These are phyloP conservation scores for Hanseniaspora valbyensis DNA, from an alignment of 805 yeast species.

Conservation along the genomic window DNA sequence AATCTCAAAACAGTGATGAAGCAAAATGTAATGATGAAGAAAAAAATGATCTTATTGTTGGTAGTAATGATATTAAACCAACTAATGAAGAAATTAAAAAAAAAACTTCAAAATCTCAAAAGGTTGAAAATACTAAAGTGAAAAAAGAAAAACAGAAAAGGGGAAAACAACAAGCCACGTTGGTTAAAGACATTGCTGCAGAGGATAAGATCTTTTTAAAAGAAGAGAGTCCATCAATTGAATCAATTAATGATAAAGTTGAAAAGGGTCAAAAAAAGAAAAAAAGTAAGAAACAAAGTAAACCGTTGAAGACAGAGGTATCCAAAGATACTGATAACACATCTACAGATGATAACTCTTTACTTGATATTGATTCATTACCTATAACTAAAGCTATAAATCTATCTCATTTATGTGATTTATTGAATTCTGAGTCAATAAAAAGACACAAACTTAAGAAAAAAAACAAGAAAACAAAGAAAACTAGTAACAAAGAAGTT, in stretches of 20 bases:
- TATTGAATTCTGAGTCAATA: conserved; percentile 5
- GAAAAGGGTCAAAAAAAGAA: not conserved
- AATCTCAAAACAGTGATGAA: not conserved
- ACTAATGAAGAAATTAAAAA: not conserved
- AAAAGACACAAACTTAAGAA: conserved; percentile 10
- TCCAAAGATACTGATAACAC: not conserved
- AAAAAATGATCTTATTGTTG: not conserved
- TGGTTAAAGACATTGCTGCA: not conserved
- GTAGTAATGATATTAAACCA: not conserved
- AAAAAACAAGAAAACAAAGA: conserved; percentile 9
- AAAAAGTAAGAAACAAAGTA: not conserved
- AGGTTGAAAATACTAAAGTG: not conserved
- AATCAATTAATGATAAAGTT: not conserved
- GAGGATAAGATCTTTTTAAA: not conserved
- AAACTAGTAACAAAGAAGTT: not conserved
- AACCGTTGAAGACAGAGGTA: not conserved
- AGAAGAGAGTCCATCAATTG: not conserved
- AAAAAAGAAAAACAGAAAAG: not conserved
- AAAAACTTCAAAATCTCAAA: not conserved
- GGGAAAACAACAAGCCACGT: not conserved
- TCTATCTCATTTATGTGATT: conserved; percentile 11
- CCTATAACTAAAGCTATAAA: conserved; percentile 14
- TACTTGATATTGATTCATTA: conserved; percentile 10
- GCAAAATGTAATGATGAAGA: not conserved
- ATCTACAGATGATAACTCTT: not conserved